Conservation (phyloP, 2,329 filamentous ascomycete species). For the Scleromitrula shiraiana region DNA sequence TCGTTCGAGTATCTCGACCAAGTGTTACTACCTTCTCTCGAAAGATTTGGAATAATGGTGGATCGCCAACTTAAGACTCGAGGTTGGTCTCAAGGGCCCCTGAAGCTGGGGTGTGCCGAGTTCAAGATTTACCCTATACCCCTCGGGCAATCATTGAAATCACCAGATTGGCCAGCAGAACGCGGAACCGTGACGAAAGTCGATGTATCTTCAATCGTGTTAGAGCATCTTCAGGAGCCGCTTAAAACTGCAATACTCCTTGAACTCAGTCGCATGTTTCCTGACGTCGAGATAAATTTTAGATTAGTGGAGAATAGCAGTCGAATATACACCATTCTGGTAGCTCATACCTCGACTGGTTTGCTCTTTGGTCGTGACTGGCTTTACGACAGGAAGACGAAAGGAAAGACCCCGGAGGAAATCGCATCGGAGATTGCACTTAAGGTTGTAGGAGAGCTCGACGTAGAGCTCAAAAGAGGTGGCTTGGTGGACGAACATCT, state of each 20-base stretch:
- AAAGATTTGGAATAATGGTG: slow-evolving; percentile 43
- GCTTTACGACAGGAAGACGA: slow-evolving; percentile 35
- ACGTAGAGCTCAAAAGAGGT: slow-evolving; percentile 36
- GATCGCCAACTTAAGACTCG: slow-evolving; percentile 38
- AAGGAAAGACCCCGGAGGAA: slow-evolving; percentile 20
- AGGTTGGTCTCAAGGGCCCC: slow-evolving; percentile 38
- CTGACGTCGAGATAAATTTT: slow-evolving; percentile 38
- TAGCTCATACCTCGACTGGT: slow-evolving; percentile 41
- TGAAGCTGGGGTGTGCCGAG: slow-evolving; percentile 30
- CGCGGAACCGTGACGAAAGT: slow-evolving; percentile 36
- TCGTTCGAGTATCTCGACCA: slow-evolving; percentile 58
- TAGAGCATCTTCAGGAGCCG: slow-evolving; percentile 34
- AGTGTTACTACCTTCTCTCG: slow-evolving; percentile 47
- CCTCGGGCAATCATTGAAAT: slow-evolving; percentile 33
- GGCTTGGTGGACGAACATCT: slow-evolving; percentile 48
- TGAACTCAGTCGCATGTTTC: slow-evolving; percentile 37
- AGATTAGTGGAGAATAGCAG: slow-evolving; percentile 43
- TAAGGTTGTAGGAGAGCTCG: slow-evolving; percentile 39
- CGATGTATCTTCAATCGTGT: slow-evolving; percentile 45
- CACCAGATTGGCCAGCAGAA: slow-evolving; percentile 23
- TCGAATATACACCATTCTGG: slow-evolving; percentile 48
- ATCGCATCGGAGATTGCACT: slow-evolving; percentile 36
- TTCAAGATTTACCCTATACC: slow-evolving; percentile 38
- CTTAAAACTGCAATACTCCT: slow-evolving; percentile 35
- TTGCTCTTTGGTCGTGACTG: slow-evolving; percentile 44